These are phyloP conservation scores for Geranium rotundifolium DNA, from an alignment of 345 rosid species.

Conservation along the genomic window DNA sequence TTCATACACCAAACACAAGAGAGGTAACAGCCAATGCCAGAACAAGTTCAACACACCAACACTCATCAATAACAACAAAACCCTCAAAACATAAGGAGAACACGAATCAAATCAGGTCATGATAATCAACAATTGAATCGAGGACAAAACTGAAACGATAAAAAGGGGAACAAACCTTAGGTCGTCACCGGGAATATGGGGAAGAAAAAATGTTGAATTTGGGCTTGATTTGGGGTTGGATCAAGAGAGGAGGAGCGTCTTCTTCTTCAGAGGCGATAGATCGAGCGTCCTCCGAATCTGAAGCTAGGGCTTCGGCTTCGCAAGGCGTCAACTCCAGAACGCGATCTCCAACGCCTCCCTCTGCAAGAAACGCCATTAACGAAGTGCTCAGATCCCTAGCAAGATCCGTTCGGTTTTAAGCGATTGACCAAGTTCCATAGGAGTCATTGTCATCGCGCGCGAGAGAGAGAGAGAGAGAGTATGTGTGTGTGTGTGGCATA, in stretches of 20 bases:
- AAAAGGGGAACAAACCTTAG: conserved; percentile 33
- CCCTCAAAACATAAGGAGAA: not conserved
- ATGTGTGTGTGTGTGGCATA: too few relatives aligned
- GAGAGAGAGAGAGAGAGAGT: too few relatives aligned
- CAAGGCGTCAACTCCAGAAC: conserved; percentile 53
- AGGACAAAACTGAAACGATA: not conserved
- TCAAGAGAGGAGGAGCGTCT: conserved; percentile 62
- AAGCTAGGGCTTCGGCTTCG: conserved; percentile 5
- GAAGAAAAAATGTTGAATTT: conserved; percentile 68
- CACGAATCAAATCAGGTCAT: not conserved
- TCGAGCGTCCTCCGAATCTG: conserved; percentile 6
- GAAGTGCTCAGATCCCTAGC: not conserved
- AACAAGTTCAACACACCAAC: not conserved
- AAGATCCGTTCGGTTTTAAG: not conserved
- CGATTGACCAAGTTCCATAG: not conserved
- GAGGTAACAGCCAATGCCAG: not conserved
- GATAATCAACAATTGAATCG: not conserved
- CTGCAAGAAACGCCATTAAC: conserved; percentile 20
- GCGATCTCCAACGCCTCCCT: conserved; percentile 28
- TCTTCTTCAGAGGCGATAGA: conserved; percentile 28
- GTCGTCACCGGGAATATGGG: conserved; percentile 52
- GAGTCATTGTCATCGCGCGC: not conserved
- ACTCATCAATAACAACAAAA: too few relatives aligned
- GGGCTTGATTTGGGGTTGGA: conserved; percentile 40
- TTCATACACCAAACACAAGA: not conserved